Percentiles rank a stretch among this genome's conserved stretches.
These are phyloP conservation scores for Melanogaster broomeanus DNA, from an alignment of 768 basidiomycete species.

Conservation along the genomic window DNA sequence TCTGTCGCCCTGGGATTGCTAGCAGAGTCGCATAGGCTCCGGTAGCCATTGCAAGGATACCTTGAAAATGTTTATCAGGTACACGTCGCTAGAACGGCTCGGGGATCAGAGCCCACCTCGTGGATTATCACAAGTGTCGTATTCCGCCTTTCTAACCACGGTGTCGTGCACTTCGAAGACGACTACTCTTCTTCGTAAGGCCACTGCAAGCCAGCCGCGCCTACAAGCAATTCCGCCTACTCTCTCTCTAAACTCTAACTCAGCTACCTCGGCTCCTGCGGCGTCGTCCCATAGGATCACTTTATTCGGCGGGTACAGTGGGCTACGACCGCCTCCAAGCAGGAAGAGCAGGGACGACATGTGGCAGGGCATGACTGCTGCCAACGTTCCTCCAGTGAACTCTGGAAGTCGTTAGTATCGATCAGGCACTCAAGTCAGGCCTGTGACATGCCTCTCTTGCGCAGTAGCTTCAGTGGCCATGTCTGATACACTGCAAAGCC, in stretches of 20 bases:
- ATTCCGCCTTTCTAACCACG: conserved; percentile 68
- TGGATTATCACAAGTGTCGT: conserved; percentile 87
- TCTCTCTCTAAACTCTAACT: conserved; percentile 85
- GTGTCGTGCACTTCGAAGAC: conserved; percentile 70
- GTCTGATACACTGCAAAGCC: conserved; percentile 84
- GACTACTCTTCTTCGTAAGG: conserved; percentile 75
- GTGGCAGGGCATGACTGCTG: conserved; percentile 77
- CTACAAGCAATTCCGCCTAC: conserved; percentile 80
- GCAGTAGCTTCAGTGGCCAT: conserved; percentile 73
- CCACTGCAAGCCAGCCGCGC: conserved; percentile 83
- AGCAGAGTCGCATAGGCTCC: conserved; percentile 78
- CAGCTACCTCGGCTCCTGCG: conserved; percentile 74
- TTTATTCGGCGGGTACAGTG: conserved; percentile 90
- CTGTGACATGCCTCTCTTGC: conserved; percentile 70
- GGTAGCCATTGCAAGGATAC: conserved; percentile 80
- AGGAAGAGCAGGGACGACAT: conserved; percentile 83
- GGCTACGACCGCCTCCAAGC: conserved; percentile 84
- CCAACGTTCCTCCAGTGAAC: conserved; percentile 74
- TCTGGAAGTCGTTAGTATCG: conserved; percentile 46
- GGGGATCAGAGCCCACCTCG: conserved; percentile 51
- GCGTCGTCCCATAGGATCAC: conserved; percentile 89
- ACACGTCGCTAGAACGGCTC: conserved; percentile 2
- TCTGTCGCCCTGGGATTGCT: conserved; percentile 81
- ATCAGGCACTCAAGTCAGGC: not conserved
- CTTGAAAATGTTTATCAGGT: conserved; percentile 38